These are phyloP conservation scores for Hanseniaspora vineae DNA, from an alignment of 805 yeast species.

Conservation along the genomic window DNA sequence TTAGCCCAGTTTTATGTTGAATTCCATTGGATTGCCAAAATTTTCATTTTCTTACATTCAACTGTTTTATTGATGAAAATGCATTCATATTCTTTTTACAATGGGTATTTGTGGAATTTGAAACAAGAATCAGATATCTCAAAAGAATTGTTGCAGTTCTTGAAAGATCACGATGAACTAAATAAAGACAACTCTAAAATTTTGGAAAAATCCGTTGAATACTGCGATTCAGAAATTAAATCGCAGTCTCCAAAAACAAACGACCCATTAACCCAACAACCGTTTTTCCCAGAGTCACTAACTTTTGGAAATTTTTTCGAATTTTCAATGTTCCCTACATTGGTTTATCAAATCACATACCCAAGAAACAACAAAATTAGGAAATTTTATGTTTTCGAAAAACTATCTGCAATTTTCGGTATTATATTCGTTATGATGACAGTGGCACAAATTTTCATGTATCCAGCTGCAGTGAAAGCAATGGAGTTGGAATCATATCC, in stretches of 20 bases:
- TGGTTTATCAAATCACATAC: slow-evolving; percentile 70
- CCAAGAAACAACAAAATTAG: slow-evolving; percentile 65
- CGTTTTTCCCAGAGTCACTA: slow-evolving; percentile 61
- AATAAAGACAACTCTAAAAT: slow-evolving; percentile 10
- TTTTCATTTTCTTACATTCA: slow-evolving; percentile 72
- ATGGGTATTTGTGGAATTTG: slow-evolving; percentile 76
- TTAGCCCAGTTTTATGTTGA: slow-evolving; percentile 36
- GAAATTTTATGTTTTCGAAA: slow-evolving; percentile 54
- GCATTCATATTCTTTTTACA: slow-evolving; percentile 87
- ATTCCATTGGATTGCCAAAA: slow-evolving; percentile 85
- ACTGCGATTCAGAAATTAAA: slow-evolving; percentile 60
- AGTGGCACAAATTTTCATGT: slow-evolving; percentile 61
- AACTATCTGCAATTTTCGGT: slow-evolving; percentile 74
- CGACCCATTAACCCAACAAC: not conserved
- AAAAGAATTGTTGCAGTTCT: slow-evolving; percentile 28
- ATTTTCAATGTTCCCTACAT: slow-evolving; percentile 80
- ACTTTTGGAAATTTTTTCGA: slow-evolving; percentile 51
- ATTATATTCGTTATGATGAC: slow-evolving; percentile 71
- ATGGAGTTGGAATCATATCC: slow-evolving; percentile 43
- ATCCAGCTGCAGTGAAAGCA: slow-evolving; percentile 31
- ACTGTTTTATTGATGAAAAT: slow-evolving; percentile 85
- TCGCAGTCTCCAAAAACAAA: slow-evolving; percentile 32
- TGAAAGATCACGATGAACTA: slow-evolving; percentile 14
- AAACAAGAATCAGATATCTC: slow-evolving; percentile 41
- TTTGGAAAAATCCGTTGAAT: slow-evolving; percentile 39